phyloP scores from a whole-genome alignment of 257 asterid genomes.

The Scutellaria barbata region DNA sequence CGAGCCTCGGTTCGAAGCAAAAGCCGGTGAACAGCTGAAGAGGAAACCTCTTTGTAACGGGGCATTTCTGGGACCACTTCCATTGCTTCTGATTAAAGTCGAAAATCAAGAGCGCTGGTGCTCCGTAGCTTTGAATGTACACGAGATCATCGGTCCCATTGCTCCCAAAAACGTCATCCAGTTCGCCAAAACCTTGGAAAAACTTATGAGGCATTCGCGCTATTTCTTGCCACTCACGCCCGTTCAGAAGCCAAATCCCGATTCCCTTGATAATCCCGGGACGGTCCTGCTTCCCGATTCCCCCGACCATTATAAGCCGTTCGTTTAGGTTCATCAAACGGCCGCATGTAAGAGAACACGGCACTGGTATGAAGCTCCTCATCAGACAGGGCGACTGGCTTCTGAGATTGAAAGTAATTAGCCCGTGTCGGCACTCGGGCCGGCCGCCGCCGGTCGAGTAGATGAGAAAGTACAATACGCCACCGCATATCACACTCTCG shows the following conservation, averaged over 20 bases:
- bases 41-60: conserved; percentile 69
- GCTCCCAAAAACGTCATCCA: conserved; percentile 91
- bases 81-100: conserved; percentile 60
- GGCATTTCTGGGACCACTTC: conserved; percentile 89
- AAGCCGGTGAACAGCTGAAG: conserved; percentile 89
- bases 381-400: conserved; percentile 45
- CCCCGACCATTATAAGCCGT: conserved; percentile 86
- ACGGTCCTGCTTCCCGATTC: conserved; percentile 80
- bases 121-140: conserved; percentile 86
- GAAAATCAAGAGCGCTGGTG: conserved; percentile 68
- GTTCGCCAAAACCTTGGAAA: conserved; percentile 95
- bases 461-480: conserved; percentile 73
- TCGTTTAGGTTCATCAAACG: conserved; percentile 81
- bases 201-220: conserved; percentile 79
- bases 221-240: conserved; percentile 75
- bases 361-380: conserved; percentile 70
- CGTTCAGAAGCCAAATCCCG: conserved; percentile 77
- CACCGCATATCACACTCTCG: conserved; percentile 85
- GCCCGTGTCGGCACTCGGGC: conserved; percentile 64
- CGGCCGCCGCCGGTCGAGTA: conserved; percentile 67
- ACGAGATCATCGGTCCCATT: conserved; percentile 76
- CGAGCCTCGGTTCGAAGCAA: conserved; percentile 86
- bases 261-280: conserved; percentile 87
- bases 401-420: conserved; percentile 55
- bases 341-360: conserved; percentile 86